Evolutionary conservation across 331 rosid species (phyloP).

Genomic region (Phaseolus coccineus): DNA sequence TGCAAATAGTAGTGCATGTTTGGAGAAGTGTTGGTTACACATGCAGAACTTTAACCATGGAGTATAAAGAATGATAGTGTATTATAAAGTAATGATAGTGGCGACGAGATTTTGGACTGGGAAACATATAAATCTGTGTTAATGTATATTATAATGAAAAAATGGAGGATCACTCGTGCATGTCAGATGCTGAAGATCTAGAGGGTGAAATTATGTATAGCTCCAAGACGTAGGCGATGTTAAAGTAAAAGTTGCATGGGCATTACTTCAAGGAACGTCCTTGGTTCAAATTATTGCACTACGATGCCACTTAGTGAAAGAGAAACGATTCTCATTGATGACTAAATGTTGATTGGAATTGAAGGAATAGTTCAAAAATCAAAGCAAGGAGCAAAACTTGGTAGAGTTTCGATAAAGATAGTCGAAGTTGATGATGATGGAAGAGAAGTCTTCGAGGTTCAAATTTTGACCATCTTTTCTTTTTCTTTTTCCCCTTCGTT

Average conservation of each 20-base stretch:
- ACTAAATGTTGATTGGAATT: slow-evolving; percentile 52
- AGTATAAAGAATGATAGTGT: not conserved
- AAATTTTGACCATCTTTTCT: slow-evolving; percentile 94
- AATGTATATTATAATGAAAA: not conserved
- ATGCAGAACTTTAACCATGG: not conserved
- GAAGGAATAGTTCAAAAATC: slow-evolving; percentile 63
- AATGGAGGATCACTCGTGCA: slow-evolving; percentile 44
- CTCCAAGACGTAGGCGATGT: slow-evolving; percentile 42
- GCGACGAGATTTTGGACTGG: slow-evolving; percentile 34
- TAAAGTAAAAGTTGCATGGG: slow-evolving; percentile 62
- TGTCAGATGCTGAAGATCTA: slow-evolving; percentile 46
- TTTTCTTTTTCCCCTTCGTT: slow-evolving; percentile 55
- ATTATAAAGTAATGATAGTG: not conserved
- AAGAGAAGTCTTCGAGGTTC: slow-evolving; percentile 89
- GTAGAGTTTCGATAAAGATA: slow-evolving; percentile 97
- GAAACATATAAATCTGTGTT: slow-evolving; percentile 13
- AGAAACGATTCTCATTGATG: slow-evolving; percentile 49
- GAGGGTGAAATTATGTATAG: slow-evolving; percentile 30
- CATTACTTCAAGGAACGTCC: slow-evolving; percentile 54
- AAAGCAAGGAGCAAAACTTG: slow-evolving; percentile 57
- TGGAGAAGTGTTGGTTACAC: slow-evolving; percentile 26
- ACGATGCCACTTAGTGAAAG: slow-evolving; percentile 39
- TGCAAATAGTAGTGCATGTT: not conserved
- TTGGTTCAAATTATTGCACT: slow-evolving; percentile 46
- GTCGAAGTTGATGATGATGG: slow-evolving; percentile 90